Evolutionary conservation across 2,329 filamentous ascomycete genomes (phyloP).

Genomic region (Didymosphaeria variabile): DNA sequence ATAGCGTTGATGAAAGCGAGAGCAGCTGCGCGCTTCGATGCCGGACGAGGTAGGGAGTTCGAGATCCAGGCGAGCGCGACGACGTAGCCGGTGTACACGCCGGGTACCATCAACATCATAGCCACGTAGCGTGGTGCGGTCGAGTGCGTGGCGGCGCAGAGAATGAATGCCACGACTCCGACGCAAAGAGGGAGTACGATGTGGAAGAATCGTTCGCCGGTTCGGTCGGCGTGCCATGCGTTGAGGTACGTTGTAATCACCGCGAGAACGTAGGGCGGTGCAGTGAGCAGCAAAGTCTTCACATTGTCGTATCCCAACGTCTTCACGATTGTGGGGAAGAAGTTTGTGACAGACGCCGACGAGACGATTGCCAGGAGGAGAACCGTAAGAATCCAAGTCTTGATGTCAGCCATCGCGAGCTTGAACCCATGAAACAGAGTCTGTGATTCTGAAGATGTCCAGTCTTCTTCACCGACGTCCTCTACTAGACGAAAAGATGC

Average conservation of each 20-base stretch:
- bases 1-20: constrained; percentile 80
- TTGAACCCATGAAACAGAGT: constrained; percentile 52
- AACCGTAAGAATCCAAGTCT: constrained; percentile 52
- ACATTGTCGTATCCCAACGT: constrained; percentile 67
- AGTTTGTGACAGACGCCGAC: constrained; percentile 54
- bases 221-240: constrained; percentile 75
- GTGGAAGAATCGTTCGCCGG: constrained; percentile 76
- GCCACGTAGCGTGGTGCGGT: constrained; percentile 71
- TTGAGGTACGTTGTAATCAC: constrained; percentile 70
- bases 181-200: constrained; percentile 69
- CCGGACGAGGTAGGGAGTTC: constrained; percentile 77
- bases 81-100: constrained; percentile 68
- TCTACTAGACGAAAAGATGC: constrained; percentile 49
- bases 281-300: constrained; percentile 58
- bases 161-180: constrained; percentile 71
- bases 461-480: constrained; percentile 53
- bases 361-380: constrained; percentile 53
- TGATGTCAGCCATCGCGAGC: constrained; percentile 51
- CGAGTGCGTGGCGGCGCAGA: constrained; percentile 69
- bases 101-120: constrained; percentile 75
- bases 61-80: constrained; percentile 78
- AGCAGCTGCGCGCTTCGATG: constrained; percentile 76
- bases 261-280: constrained; percentile 59
- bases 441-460: constrained; percentile 46
- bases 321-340: constrained; percentile 70